A percentile compares a stretch with the other conserved stretches of the same genome.
Evolutionary conservation across 2,329 filamentous ascomycete genomes (phyloP).

Genomic region (Cladosporium sp.): DNA sequence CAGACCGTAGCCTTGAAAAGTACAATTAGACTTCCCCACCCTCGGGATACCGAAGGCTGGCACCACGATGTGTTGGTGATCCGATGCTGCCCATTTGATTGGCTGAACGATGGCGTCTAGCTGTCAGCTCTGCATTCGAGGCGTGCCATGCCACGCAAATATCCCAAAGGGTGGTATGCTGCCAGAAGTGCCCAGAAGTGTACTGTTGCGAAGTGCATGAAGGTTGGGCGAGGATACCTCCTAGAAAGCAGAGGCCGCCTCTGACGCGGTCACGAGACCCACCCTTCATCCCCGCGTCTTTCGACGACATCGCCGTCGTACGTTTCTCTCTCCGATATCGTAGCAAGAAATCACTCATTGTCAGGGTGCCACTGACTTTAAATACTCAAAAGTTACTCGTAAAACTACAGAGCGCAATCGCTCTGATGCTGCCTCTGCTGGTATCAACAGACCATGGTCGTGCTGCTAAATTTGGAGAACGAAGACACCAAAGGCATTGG

Average conservation of each 20-base stretch:
- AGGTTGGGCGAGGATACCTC: too few relatives aligned
- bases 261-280: too few relatives aligned
- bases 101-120: neutral
- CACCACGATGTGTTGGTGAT: neutral
- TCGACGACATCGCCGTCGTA: neutral
- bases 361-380: too few relatives aligned
- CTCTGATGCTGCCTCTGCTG: slow-evolving; percentile 12
- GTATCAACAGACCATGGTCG: slow-evolving; percentile 10
- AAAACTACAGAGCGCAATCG: neutral
- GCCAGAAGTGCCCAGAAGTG: too few relatives aligned
- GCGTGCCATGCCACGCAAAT: neutral
- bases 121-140: neutral
- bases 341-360: neutral
- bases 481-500: slow-evolving; percentile 9
- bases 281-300: too few relatives aligned
- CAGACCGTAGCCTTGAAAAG: too few relatives aligned
- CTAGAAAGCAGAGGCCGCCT: too few relatives aligned
- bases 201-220: too few relatives aligned
- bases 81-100: neutral
- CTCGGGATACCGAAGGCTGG: too few relatives aligned
- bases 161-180: too few relatives aligned
- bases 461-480: slow-evolving; percentile 10
- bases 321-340: slow-evolving; percentile 11
- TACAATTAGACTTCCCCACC: too few relatives aligned
- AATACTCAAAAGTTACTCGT: too few relatives aligned